Conservation (phyloP, 345 rosid genomes). For the Mallotus nudiflorus region DNA sequence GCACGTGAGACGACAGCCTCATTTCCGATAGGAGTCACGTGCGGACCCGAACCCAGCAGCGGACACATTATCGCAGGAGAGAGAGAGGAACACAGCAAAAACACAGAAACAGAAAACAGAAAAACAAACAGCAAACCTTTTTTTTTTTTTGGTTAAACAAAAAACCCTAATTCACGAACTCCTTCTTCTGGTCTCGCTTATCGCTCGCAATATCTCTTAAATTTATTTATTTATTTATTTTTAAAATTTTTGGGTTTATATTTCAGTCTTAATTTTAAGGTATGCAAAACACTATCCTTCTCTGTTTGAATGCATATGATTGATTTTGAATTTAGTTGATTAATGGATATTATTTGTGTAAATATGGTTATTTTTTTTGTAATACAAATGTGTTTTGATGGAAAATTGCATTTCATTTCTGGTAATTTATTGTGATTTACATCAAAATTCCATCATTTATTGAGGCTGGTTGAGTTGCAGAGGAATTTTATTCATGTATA, state of each 20-base stretch:
- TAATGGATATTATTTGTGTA: not conserved
- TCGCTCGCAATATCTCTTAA: not conserved
- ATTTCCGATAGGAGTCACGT: slow-evolving; percentile 28
- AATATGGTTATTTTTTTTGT: not conserved
- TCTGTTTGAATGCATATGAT: not conserved
- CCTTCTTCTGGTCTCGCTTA: slow-evolving; percentile 1
- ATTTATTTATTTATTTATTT: too few species aligned
- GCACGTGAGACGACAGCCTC: slow-evolving; percentile 31
- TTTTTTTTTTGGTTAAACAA: too few species aligned
- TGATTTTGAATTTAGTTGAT: not conserved
- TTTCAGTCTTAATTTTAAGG: slow-evolving; percentile 8
- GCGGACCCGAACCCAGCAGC: slow-evolving; percentile 14
- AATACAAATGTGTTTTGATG: not conserved
- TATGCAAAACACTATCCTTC: slow-evolving; percentile 2
- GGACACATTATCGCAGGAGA: slow-evolving; percentile 16
- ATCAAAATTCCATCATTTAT: not conserved
- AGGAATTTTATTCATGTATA: too few species aligned
- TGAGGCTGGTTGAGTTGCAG: too few species aligned
- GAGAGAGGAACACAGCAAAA: not conserved
- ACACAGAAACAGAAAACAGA: slow-evolving; percentile 16
- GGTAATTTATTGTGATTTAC: not conserved
- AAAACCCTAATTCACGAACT: slow-evolving; percentile 4
- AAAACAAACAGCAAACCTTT: not conserved
- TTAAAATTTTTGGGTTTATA: not conserved
- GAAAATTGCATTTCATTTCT: slow-evolving; percentile 6